phyloP scores from a whole-genome alignment of 2,329 filamentous ascomycete genomes.

The Cladophialophora chaetospira region DNA sequence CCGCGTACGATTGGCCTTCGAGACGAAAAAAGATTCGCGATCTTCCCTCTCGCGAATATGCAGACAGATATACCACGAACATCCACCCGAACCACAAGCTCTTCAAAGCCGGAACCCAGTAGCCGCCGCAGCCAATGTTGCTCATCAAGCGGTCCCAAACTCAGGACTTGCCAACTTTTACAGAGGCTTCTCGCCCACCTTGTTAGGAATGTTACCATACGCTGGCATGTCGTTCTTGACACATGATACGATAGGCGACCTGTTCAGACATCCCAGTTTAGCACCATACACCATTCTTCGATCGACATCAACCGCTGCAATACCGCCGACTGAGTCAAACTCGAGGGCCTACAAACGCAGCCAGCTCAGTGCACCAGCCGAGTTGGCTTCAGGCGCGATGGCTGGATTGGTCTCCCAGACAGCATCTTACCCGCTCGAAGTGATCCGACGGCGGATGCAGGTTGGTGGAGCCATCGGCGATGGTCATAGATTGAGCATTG shows the following conservation, averaged over 20 bases:
- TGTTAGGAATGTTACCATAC: slow-evolving; percentile 95
- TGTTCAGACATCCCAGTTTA: slow-evolving; percentile 70
- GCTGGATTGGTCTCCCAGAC: slow-evolving; percentile 91
- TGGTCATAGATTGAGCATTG: slow-evolving; percentile 74
- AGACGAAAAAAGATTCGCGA: slow-evolving; percentile 74
- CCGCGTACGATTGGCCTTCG: slow-evolving; percentile 88
- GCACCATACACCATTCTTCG: slow-evolving; percentile 74
- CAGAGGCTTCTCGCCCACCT: slow-evolving; percentile 84
- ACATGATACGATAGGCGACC: slow-evolving; percentile 85
- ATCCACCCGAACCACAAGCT: slow-evolving; percentile 45
- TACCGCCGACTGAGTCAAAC: slow-evolving; percentile 37
- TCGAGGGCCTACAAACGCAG: slow-evolving; percentile 59
- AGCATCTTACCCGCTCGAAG: slow-evolving; percentile 88
- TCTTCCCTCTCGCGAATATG: slow-evolving; percentile 76
- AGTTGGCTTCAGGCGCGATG: slow-evolving; percentile 79
- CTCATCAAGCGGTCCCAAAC: slow-evolving; percentile 59
- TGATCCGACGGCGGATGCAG: slow-evolving; percentile 91
- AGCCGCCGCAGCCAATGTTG: slow-evolving; percentile 40
- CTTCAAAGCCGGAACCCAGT: slow-evolving; percentile 43
- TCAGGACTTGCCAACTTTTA: slow-evolving; percentile 88
- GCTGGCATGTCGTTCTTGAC: slow-evolving; percentile 94
- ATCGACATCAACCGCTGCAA: slow-evolving; percentile 44
- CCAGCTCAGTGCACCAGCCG: slow-evolving; percentile 78
- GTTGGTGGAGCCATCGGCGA: slow-evolving; percentile 93
- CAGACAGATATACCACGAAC: slow-evolving; percentile 82